Evolutionary conservation across 257 asterid genomes (phyloP), one percentile per base, ranked within the genome.

Genomic region (Lycium ferocissimum): DNA sequence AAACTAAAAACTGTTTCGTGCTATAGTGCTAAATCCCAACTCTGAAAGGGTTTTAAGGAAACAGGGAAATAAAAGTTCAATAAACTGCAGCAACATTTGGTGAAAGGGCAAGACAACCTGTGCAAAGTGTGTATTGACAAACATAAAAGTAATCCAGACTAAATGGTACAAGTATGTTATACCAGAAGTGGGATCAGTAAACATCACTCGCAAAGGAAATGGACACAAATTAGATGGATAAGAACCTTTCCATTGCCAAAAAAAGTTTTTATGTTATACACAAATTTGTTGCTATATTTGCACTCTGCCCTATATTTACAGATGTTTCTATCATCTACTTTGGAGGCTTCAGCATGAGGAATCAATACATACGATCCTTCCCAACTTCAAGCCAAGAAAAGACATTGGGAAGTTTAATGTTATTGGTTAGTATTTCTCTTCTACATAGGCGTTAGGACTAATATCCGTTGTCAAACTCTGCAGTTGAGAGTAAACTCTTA

Each of bases 311-410:
- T 69, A 82, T 35, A 83, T 83, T 83, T 83, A 83, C 85, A 83
- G 12, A 57, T 66, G 49, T 83, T 43, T 37, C 80, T 66, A 38
- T n/a, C 51, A 66, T 66, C 54, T 51, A 26, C 45, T 56, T 38
- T 70, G 33, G 53, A 70, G 54, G 33, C 38, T 17, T 70, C 78
- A 38, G 14, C 33, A 37, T 38, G 53, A 37, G 78, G 26, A 38
- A 17, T 38, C 78, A 37, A 79, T 37, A 59, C 70, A 45, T 58
- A 6, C 43, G 69, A 47, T 56, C 49, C 86, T 78, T 82, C 85
- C 86, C 83, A 70, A 85, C 84, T 84, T 59, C 69, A 57, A 83
- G 72, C 84, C 40, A 69, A 75, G 83, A 82, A 83, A 66, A 57
- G 54, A 22, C 72, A 76, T 33, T 15, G 76, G 86, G 89, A 87